A percentile compares a stretch with the other conserved stretches of the same genome.
These are phyloP conservation scores for Plasmodium cynomolgi DNA, from an alignment of 169 alveolate species.

Conservation along the genomic window DNA sequence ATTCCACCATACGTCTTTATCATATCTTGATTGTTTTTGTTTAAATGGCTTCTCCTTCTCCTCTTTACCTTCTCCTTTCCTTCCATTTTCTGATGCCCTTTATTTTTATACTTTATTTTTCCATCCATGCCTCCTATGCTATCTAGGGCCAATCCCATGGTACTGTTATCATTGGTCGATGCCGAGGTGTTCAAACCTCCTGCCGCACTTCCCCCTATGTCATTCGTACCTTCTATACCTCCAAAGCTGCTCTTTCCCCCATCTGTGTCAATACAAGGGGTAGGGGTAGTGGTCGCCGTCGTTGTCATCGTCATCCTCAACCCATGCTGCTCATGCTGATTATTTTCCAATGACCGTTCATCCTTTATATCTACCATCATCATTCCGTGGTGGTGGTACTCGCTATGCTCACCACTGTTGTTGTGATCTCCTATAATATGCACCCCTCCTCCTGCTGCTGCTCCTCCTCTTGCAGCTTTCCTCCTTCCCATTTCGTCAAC, in stretches of 20 bases:
- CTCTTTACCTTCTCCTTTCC: constrained; percentile 19
- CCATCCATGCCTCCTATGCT: background rate
- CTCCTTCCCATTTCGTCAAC: constrained; percentile 1
- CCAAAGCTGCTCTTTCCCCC: background rate
- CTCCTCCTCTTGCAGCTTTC: background rate
- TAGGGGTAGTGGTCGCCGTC: background rate
- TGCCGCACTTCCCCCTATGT: background rate
- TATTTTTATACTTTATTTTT: background rate
- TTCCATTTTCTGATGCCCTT: background rate
- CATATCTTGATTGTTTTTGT: background rate
- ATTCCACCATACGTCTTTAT: background rate
- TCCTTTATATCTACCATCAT: constrained; percentile 20
- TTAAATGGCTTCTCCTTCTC: constrained; percentile 6
- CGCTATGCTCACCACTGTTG: background rate
- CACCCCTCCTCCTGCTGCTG: background rate
- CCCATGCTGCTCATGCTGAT: background rate
- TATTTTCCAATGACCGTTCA: constrained; percentile 10
- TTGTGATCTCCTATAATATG: background rate
- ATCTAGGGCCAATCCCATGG: too few relatives aligned
- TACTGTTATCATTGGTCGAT: background rate
- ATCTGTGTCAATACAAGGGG: background rate
- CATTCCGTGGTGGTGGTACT: background rate
- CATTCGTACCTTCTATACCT: background rate
- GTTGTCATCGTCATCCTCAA: background rate
- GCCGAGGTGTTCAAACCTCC: background rate